Base-by-base conservation (phyloP, 2,329 filamentous ascomycete species). In the Xylaria sp. region DNA sequence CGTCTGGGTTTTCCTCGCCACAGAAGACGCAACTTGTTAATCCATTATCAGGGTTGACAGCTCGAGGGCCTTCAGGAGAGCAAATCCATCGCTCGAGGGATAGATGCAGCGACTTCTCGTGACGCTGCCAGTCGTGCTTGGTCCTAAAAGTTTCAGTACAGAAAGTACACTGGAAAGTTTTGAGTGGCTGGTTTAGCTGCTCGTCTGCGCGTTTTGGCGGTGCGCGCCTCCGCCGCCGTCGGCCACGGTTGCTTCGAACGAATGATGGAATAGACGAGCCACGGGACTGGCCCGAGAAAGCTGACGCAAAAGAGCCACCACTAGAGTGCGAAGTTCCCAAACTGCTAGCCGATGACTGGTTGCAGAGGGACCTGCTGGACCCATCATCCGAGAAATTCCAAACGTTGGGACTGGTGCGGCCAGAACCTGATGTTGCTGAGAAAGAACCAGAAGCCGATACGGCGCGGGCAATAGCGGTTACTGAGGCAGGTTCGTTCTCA, bases 61-160 rank as follows among this genome's bases (percentile, higher is more conserved):
- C 85, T 6, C 80, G 83, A 18, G 87, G 81, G 0, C 89, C 88
- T 54, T 88, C 84, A 54, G 88, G 88, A 3, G 86, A 85, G 76
- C 87, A 92, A 69, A 89, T 87, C 91, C 86, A 93, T 66, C 84
- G 84, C 81, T 88, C 89, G 0, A 91, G 86, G 7, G 88, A 92
- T 74, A 88, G 80, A 77, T 87, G 91, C 72, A 89, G 82, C 60
- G 89, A 90, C 73, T 91, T 91, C 75, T 93, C 91, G 77, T 93
- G 91, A 68, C 91, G 83, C 74, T 90, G 88, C 89, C 89, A 91
- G 78, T 91, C 89, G 74, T 91, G 88, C 77, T 91, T 91, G 3
- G 89, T 90, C 72, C 88, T 83, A 79, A 91, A 91, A 0, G 88
- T 89, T 72, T 91, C 88, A 7, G 89, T 90, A 78, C 89, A 91